These are phyloP conservation scores for Akanthomyces uredinophilus DNA, from an alignment of 2,329 filamentous ascomycete genomes.

Conservation along the genomic window DNA sequence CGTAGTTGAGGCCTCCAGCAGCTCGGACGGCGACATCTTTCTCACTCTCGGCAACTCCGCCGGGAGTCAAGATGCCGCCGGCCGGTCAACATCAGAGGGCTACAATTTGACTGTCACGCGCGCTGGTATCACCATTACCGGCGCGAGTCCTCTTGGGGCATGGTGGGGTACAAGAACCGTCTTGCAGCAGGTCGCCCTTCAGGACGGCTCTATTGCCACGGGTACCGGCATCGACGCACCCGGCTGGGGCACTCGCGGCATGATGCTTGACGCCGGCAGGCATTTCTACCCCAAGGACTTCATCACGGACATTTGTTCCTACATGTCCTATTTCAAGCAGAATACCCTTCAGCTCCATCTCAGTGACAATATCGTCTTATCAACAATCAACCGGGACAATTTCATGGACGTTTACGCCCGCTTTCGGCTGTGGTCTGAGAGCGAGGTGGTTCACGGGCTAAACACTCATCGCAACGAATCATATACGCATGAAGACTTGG, in stretches of 20 bases:
- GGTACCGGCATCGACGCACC: constrained; percentile 37
- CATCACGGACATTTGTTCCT: constrained; percentile 50
- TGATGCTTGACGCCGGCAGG: constrained; percentile 47
- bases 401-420: constrained; percentile 46
- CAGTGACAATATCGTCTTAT: constrained; percentile 41
- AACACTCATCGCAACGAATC: constrained; percentile 41
- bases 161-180: constrained; percentile 50
- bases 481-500: constrained; percentile 45
- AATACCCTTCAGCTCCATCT: constrained; percentile 55
- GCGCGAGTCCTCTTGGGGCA: constrained; percentile 49
- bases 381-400: constrained; percentile 26
- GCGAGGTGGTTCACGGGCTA: constrained; percentile 37
- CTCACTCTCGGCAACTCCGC: neutral
- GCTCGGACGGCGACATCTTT: neutral
- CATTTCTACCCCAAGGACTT: constrained; percentile 53
- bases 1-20: neutral
- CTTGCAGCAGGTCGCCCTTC: constrained; percentile 22
- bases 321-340: constrained; percentile 57
- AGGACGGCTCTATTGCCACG: no score
- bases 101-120: constrained; percentile 29
- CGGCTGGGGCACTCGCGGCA: constrained; percentile 44
- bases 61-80: neutral
- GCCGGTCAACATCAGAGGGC: constrained; percentile 38
- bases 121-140: constrained; percentile 36
- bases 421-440: constrained; percentile 50